A percentile compares a stretch with the other conserved stretches of the same genome.
phyloP scores from a whole-genome alignment of 805 yeast genomes.

The Candida awuae region DNA sequence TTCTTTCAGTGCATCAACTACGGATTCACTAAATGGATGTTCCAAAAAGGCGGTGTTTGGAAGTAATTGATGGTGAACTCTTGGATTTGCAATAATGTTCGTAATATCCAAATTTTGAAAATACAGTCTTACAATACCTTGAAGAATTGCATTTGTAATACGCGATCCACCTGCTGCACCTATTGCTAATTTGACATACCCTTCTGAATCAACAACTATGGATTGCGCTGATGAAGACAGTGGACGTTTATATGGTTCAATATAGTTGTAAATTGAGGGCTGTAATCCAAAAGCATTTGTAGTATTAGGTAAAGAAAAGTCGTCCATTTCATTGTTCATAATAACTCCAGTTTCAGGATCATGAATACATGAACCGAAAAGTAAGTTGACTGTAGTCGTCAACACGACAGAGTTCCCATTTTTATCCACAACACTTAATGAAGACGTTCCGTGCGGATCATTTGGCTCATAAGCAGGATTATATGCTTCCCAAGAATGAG shows the following conservation, averaged over 20 bases:
- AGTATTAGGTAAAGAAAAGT: constrained; percentile 65
- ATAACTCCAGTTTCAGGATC: constrained; percentile 79
- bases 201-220: constrained; percentile 41
- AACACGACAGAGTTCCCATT: constrained; percentile 72
- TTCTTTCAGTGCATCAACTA: constrained; percentile 28
- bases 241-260: constrained; percentile 73
- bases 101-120: constrained; percentile 51
- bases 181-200: constrained; percentile 54
- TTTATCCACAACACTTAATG: constrained; percentile 70
- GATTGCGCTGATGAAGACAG: constrained; percentile 78
- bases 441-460: constrained; percentile 89
- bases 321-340: constrained; percentile 91
- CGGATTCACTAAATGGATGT: constrained; percentile 35
- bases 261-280: constrained; percentile 75
- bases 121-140: constrained; percentile 63
- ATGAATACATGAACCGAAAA: constrained; percentile 76
- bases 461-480: constrained; percentile 69
- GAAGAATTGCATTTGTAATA: constrained; percentile 74
- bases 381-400: constrained; percentile 81
- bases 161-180: constrained; percentile 96
- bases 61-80: constrained; percentile 83
- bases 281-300: constrained; percentile 71
- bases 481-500: constrained; percentile 65
- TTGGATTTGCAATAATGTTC: constrained; percentile 67
- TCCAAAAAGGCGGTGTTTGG: constrained; percentile 67